Evolutionary conservation across 139 green algal genomes (phyloP).

Genomic region (Chlorella sp.): DNA sequence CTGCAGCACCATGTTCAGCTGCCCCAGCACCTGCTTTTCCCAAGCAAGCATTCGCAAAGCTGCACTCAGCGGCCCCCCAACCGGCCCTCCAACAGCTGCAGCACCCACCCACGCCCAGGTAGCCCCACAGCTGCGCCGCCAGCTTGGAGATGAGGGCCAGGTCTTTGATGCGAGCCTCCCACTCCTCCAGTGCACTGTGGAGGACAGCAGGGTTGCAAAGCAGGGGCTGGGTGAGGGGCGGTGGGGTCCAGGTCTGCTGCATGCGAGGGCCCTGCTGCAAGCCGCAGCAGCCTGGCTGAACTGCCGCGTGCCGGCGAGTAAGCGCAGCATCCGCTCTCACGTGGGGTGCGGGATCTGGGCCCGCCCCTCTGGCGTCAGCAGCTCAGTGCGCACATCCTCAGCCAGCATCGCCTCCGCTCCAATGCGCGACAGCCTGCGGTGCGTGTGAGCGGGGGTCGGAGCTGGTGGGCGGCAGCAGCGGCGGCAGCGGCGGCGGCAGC

Average conservation of each 20-base stretch:
- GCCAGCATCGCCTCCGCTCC: not conserved
- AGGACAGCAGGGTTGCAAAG: not conserved
- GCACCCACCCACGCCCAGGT: conserved; percentile 32
- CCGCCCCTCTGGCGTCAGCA: conserved; percentile 12
- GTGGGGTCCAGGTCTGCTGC: no score
- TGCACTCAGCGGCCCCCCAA: no score
- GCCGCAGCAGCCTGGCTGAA: not conserved
- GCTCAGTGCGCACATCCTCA: not conserved
- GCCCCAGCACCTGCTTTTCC: no score
- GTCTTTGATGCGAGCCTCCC: conserved; percentile 15
- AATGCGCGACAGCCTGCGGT: not conserved
- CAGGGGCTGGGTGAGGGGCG: no score
- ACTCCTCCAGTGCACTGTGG: conserved; percentile 4
- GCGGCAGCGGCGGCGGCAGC: not conserved
- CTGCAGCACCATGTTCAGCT: no score
- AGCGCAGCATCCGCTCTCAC: not conserved
- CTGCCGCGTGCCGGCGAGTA: not conserved
- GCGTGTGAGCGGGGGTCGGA: not conserved
- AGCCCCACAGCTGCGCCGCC: conserved; percentile 40
- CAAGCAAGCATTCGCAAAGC: no score
- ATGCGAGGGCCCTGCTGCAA: no score
- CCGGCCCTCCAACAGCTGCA: no score
- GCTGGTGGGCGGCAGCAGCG: not conserved
- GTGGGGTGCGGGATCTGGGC: conserved; percentile 19
- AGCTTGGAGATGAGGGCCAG: conserved; percentile 34